Base-by-base conservation (phyloP, 2,329 filamentous ascomycete genomes). In the Endothia cerciana region DNA sequence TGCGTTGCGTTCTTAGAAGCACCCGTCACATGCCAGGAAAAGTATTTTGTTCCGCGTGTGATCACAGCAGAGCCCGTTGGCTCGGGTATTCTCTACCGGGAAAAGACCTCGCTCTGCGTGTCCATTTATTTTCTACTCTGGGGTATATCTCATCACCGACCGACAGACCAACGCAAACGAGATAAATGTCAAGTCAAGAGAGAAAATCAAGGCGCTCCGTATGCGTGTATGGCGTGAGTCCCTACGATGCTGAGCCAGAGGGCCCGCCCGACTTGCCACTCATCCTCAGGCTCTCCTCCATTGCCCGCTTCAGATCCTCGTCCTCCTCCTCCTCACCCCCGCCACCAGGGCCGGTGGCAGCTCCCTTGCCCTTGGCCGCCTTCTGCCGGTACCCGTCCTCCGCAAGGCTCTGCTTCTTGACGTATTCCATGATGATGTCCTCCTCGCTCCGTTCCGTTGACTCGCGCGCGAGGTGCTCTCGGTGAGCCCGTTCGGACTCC, bases 381-480 rank as follows among this genome's bases (percentile, higher is more conserved):
- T 40, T 25, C 36, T 58, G 70, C 13, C 79, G 76, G 59, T 75
- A 82, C 73, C 88, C 82, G 70, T 89, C 88, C 77, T 94, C 91
- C 0, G 85, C 82, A 51, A 92, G 74, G 74, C 90, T 93, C 79
- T 93, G 90, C 79, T 88, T 90, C 81, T 90, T 91, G 49, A 93
- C 84, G 75, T 92, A 93, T 72, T 93, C 90, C 74, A 94, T 76
- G 10, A 93, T 86, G 65, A 91, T 87, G 64, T 92, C 86, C 73
- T 94, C 90, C 73, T 93, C 91, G 0, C 82, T 85, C 72, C 76
- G 74, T 43, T 80, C 77, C 4, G 64, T 57, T 33, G 65, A 51
- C 22, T 40, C 25, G 33, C 79, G 77, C 53, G 78, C 76, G 69
- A 81, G 71, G 62, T 83, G 76, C 41, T 81, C 75, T 62, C 76